Evolutionary conservation across 2,329 filamentous ascomycete genomes (phyloP), one percentile per base, ranked within the genome.

Genomic region (Gaeumannomyces sp.): DNA sequence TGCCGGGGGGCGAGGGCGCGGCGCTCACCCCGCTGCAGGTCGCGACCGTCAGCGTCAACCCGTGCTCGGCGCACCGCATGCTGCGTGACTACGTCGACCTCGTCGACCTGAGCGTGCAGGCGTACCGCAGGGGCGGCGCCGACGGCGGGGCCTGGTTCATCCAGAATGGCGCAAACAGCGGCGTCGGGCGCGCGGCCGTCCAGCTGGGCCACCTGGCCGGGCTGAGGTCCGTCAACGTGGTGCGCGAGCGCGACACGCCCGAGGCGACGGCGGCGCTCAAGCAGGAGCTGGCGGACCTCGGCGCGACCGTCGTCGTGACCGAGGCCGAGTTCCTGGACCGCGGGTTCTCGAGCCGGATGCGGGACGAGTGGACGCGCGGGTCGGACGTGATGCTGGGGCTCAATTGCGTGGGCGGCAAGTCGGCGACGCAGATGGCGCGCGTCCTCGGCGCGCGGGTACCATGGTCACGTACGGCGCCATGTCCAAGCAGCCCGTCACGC

Each of bases 391-490:
- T 87, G 58, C 80, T 99, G 1, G 95, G 88, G 0, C 77, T 99
- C 66, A 99, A 99, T 76, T 98, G 95, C 74, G 94, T 99, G 0
- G 95, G 95, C 53, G 95, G 95, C 6, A 92, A 93, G 74, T 87
- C 89, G 14, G 92, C 93, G 4, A 89, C 89, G 33, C 84, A 88
- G 1, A 81, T 99, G 72, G 89, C 93, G 7, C 91, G 93, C 72
- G 83, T 85, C 8, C 82, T 99, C 3, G 82, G 84, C 6, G 79
- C 86, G 0, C 85, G 86, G 90, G 85, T 1, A 88, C 89, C 65
- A 81, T 98, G 76, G 92, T 99, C 29, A 97, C 94, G 5, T 99
- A 99, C 74, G 95, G 95, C 31, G 94, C 91, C 62, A 99, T 99
- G 95, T 88, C 91, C 45, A 91, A 90, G 74, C 89, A 96, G 79